Base-by-base conservation (phyloP, 1,139 yeast species). In the Nakaseomyces bracarensis region DNA sequence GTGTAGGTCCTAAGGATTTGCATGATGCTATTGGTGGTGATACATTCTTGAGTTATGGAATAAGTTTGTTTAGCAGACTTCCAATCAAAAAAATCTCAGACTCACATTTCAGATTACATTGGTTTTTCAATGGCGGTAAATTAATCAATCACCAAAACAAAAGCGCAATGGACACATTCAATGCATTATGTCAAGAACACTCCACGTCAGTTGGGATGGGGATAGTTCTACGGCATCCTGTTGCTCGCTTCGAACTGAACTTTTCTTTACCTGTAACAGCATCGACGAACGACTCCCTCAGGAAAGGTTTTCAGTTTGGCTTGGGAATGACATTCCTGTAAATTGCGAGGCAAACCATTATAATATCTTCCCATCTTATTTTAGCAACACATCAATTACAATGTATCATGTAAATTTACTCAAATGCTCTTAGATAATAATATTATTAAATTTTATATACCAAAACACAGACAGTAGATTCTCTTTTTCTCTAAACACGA, bases 221-320 rank as follows among this genome's bases (percentile, higher is more conserved):
- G 1, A 50, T 91, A 3, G 71, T 85, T 15, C 86, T 82, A 58
- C 79, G 80, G 49, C 95, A 87, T 58, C 94, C 95, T 1, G 76
- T 78, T 63, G 97, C 97, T 0, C 71, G 97, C 49, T 83, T 91
- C 56, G 98, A 91, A 63, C 72, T 91, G 51, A 89, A 87, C 60
- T 79, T 89, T 51, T 83, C 83, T 1, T 62, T 89, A 29, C 98
- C 98, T 0, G 53, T 91, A 28, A 67, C 76, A 1, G 74, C 77
- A 0, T 79, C 80, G 54, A 69, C 71, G 11, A 67, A 75, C 29
- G 98, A 91, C 55, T 71, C 73, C 22, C 60, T 75, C 4, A 70
- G 96, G 53, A 87, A 85, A 59, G 98, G 98, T 0, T 61, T 91
- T 29, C 97, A 91, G 60, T 89, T 87, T 61, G 98, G 98, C 15